Evolutionary conservation across 1,139 yeast genomes (phyloP), one percentile per base, ranked within the genome.

Genomic region (Debaryomyces singareniensis): DNA sequence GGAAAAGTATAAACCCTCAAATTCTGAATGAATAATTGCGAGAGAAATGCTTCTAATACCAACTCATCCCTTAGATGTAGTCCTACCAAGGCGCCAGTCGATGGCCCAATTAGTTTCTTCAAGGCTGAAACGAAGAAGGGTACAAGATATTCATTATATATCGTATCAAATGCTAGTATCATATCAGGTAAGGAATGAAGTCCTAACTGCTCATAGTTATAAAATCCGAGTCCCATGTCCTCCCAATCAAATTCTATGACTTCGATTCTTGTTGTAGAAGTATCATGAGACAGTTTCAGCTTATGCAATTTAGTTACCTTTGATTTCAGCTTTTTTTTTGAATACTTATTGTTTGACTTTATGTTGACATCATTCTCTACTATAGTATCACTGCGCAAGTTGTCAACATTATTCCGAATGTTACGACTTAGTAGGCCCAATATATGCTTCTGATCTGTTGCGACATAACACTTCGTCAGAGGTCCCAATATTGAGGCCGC

Each of bases 191-290:
- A 16, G 2, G 22, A 27, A 3, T 33, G 24, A 2, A 27, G 31
- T 3, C 30, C 26, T 5, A 36, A 13, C 4, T 45, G 37, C 4
- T 39, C 24, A 22, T 57, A 47, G 20, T 53, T 49, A 20, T 36
- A 30, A 13, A 46, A 11, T 0, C 71, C 74, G 5, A 39, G 42
- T 0, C 62, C 69, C 0, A 61, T 46, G 12, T 56, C 40, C 39
- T 80, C 89, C 91, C 91, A 81, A 47, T 81, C 89, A 38, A 62
- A 72, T 36, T 72, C 81, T 4, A 64, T 45, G 2, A 68, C 68
- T 20, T 68, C 69, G 5, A 77, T 50, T 5, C 31, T 27, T 6
- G 40, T 24, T n/a, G n/a, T n/a, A n/a, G n/a, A n/a, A n/a, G n/a
- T n/a, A n/a, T n/a, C n/a, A n/a, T n/a, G n/a, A n/a, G n/a, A n/a